A percentile compares a stretch with the other conserved stretches of the same genome.
These are phyloP conservation scores for Rhizophora apiculata DNA, from an alignment of 345 rosid species.

Conservation along the genomic window DNA sequence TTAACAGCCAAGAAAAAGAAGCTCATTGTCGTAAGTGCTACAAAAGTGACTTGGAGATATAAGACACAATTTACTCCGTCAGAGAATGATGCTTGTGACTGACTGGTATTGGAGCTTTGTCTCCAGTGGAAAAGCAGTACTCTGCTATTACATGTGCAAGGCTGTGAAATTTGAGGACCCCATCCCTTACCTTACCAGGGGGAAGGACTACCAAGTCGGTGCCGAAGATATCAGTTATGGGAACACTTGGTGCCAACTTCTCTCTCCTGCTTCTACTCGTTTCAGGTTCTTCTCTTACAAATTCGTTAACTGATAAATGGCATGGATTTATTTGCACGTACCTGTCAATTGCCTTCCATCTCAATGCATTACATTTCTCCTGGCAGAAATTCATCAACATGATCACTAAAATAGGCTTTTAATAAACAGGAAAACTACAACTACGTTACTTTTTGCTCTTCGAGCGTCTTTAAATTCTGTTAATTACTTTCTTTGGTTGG, in stretches of 20 bases:
- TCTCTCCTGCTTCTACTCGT: conserved; percentile 28
- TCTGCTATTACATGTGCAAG: neutral
- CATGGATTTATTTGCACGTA: neutral
- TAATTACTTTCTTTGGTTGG: too few species aligned
- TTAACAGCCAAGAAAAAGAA: conserved; percentile 15
- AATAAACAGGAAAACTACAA: too few species aligned
- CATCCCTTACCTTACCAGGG: neutral
- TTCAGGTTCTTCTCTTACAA: conserved; percentile 32
- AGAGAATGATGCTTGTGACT: neutral
- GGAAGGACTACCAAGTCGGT: conserved; percentile 1
- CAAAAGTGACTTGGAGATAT: conserved; percentile 23
- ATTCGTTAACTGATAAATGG: neutral
- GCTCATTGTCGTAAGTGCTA: conserved; percentile 8
- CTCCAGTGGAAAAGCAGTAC: neutral
- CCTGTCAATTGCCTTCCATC: neutral
- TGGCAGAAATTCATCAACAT: too few species aligned
- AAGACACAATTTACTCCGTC: conserved; percentile 24
- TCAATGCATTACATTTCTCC: neutral
- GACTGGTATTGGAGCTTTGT: conserved; percentile 4
- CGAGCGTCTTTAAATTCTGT: too few species aligned
- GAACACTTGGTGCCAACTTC: conserved; percentile 25
- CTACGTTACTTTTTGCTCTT: too few species aligned
- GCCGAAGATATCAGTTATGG: conserved; percentile 27
- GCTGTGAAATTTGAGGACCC: neutral
- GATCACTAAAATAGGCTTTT: too few species aligned